Evolutionary conservation across 805 yeast genomes (phyloP).

Genomic region (Wickerhamia fluorescens): DNA sequence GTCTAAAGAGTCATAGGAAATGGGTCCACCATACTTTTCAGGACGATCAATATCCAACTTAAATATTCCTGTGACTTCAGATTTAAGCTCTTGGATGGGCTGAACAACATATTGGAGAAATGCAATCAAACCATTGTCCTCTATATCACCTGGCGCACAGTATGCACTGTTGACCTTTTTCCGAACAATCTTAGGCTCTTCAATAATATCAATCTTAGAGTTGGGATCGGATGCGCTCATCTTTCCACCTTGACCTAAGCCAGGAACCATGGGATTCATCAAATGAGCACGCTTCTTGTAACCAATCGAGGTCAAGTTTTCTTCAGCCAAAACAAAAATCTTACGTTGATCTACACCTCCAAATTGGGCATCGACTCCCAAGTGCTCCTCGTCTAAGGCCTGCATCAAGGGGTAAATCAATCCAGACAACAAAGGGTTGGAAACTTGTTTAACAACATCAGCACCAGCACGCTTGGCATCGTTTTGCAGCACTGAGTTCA

Average conservation of each 20-base stretch:
- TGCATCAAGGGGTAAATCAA: conserved; percentile 98
- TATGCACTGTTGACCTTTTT: conserved; percentile 89
- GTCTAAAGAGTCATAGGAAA: conserved; percentile 61
- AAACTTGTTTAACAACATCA: conserved; percentile 96
- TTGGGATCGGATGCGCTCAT: conserved; percentile 99
- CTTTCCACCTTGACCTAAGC: conserved; percentile 93
- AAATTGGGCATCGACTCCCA: conserved; percentile 87
- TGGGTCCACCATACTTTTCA: conserved; percentile 94
- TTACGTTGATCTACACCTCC: conserved; percentile 99
- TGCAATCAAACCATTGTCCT: conserved; percentile 84
- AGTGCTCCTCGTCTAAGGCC: conserved; percentile 89
- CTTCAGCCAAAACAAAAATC: conserved; percentile 95
- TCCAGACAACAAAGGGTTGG: conserved; percentile 88
- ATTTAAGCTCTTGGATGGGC: conserved; percentile 77
- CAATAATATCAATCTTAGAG: conserved; percentile 89
- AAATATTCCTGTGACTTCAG: conserved; percentile 47
- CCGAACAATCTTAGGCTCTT: conserved; percentile 78
- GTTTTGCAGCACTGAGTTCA: conserved; percentile 83
- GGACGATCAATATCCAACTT: conserved; percentile 80
- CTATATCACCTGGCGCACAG: conserved; percentile 90
- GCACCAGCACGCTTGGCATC: conserved; percentile 99
- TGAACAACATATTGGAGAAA: conserved; percentile 78
- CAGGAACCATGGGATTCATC: conserved; percentile 99
- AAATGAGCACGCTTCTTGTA: conserved; percentile 97
- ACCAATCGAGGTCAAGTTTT: conserved; percentile 76